phyloP scores from a whole-genome alignment of 305 asterid genomes.

The Fraxinus ornus region DNA sequence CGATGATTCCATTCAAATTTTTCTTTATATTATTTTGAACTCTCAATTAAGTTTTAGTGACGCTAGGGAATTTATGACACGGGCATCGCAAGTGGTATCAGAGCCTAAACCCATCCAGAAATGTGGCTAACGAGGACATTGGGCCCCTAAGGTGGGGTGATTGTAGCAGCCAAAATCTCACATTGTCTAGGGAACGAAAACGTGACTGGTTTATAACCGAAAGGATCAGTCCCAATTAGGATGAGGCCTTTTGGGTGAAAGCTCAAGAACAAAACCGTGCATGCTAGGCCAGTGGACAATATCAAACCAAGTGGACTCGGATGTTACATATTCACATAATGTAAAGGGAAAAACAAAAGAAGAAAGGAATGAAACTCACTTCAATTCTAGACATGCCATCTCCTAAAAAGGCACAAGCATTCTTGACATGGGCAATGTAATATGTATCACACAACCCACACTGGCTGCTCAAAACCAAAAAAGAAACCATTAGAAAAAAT shows the following conservation, averaged over 20 bases:
- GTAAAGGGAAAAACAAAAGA: background rate
- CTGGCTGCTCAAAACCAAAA: constrained; percentile 50
- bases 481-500: background rate
- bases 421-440: constrained; percentile 89
- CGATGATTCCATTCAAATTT: background rate
- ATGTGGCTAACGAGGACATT: background rate
- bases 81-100: background rate
- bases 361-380: constrained; percentile 43
- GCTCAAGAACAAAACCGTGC: background rate
- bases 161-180: background rate
- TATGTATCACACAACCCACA: constrained; percentile 92
- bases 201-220: too few species aligned
- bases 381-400: constrained; percentile 97
- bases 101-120: background rate
- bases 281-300: background rate
- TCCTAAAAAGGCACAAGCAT: constrained; percentile 94
- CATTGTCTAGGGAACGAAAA: background rate
- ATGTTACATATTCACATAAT: background rate
- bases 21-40: background rate
- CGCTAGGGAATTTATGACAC: too few species aligned
- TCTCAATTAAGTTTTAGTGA: background rate
- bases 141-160: background rate
- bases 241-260: background rate
- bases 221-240: background rate
- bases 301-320: background rate